Evolutionary conservation across 2,329 filamentous ascomycete species (phyloP), one percentile per base, ranked within the genome.

Genomic region (Sporothrix variecibatus): DNA sequence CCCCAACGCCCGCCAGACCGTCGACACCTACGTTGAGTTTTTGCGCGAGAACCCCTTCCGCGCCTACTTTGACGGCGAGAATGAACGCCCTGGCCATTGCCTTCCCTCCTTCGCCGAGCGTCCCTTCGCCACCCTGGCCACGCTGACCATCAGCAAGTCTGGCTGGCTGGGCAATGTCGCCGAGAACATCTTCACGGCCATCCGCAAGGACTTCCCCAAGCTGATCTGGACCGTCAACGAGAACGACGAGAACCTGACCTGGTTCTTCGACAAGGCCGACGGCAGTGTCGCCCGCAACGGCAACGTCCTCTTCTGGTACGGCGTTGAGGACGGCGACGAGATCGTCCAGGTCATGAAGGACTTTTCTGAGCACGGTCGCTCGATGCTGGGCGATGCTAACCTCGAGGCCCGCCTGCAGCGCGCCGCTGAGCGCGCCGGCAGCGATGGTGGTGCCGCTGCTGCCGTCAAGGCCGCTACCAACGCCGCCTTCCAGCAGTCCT

Each of bases 211-310:
- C 80, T 93, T 95, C 82, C 91, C 94, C 73, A 94, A 92, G 84
- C 87, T 98, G 77, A 93, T 94, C 77, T 99, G 95, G 95, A 97
- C 94, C n/a, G 95, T 98, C 75, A 95, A 93, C 85, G 92, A 95
- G 80, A 93, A 97, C 78, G 95, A 98, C 79, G 95, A 98, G 87
- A 98, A 98, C 82, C 86, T 98, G 79, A 95, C 94, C 12, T 98
- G 95, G 96, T 98, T 98, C 87, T 97, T 97, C 78, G 95, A 97
- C 83, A 97, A 97, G 87, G 93, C 95, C 11, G 94, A 98, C 78
- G 95, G 96, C 73, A 97, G 94, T 83, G 89, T 98, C 79, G 94
- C 92, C 76, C 90, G 91, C 73, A 91, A 94, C 78, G 94, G 94
- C 74, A 94, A 95, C 80, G 94, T 98, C 53, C 91, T 98, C 80